phyloP scores from a whole-genome alignment of 352 stramenopile genomes.

The Phytophthora quininea region DNA sequence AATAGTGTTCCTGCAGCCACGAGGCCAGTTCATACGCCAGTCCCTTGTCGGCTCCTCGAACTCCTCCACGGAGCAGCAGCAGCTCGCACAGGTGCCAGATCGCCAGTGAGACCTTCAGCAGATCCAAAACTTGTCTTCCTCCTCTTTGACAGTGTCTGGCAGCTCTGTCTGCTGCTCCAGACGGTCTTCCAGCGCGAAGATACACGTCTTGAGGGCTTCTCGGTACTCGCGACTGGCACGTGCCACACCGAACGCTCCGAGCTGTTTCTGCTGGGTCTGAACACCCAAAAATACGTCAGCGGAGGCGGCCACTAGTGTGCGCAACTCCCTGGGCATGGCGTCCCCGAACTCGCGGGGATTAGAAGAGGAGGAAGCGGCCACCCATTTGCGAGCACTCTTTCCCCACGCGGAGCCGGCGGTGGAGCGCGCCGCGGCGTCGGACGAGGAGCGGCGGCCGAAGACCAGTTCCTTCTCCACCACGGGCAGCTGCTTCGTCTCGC shows the following conservation, averaged over 20 bases:
- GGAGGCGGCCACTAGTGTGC: slow-evolving; percentile 59
- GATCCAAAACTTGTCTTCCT: slow-evolving; percentile 60
- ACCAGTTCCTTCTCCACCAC: slow-evolving; percentile 41
- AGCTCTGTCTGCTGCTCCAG: slow-evolving; percentile 30
- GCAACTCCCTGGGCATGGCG: slow-evolving; percentile 60
- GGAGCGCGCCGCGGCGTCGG: slow-evolving; percentile 20
- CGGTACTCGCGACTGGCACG: slow-evolving; percentile 74
- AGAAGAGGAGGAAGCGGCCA: slow-evolving; percentile 10
- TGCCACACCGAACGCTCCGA: slow-evolving; percentile 22
- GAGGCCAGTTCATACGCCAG: slow-evolving; percentile 73
- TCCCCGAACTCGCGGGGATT: slow-evolving; percentile 23
- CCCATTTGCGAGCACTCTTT: slow-evolving; percentile 53
- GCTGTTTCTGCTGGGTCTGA: slow-evolving; percentile 17
- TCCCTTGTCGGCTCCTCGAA: slow-evolving; percentile 52
- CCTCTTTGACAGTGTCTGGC: slow-evolving; percentile 19
- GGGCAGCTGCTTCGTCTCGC: slow-evolving; percentile 45
- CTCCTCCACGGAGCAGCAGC: slow-evolving; percentile 65
- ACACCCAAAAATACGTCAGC: slow-evolving; percentile 63
- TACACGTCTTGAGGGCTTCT: slow-evolving; percentile 67
- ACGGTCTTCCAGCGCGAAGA: slow-evolving; percentile 69
- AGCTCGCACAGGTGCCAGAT: slow-evolving; percentile 84
- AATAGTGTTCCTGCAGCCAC: slow-evolving; percentile 85
- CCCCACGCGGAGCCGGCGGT: slow-evolving; percentile 57
- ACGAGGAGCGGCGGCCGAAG: slow-evolving; percentile 26
- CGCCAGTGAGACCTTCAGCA: slow-evolving; percentile 81